Evolutionary conservation across 192 early-diverging fungal genomes (phyloP), one percentile per base, ranked within the genome.

Genomic region (Coemansia sp.): DNA sequence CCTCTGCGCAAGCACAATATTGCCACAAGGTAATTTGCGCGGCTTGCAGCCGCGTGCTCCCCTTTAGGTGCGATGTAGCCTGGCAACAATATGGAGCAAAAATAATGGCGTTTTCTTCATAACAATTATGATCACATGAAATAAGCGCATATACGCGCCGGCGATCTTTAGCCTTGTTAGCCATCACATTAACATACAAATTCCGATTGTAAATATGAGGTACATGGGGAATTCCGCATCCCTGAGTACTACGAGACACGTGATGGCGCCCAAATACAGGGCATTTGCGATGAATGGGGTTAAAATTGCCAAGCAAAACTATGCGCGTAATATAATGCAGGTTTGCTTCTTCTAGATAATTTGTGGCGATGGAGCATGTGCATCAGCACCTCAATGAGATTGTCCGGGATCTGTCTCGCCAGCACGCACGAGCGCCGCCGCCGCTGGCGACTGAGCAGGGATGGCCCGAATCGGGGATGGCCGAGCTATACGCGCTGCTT

Each of bases 371-470:
- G 73, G 73, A 77, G 24, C 57, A 60, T 58, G 74, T 77, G 28
- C 64, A 60, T 10, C 64, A 77, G 60, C 74, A 77, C 33, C 58
- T 77, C 10, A 31, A 62, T 6, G 61, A 57, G 10, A 67, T 71
- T 50, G 47, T 71, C 16, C 70, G 66, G 32, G 69, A 71, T 7
- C 50, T 77, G 40, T 47, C 51, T 32, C 53, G 46, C 33, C 35
- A 44, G 35, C 42, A 22, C 48, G 27, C 35, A 48, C 49, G 18
- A 25, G 19, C 50, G 22, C 35, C 11, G 38, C 6, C 30, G 28
- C 8, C 29, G 38, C 6, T n/a, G 28, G 3, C 29, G 7, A 16
- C 30, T 9, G 21, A 31, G 10, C 19, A 28, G 29, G 50, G 18
- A 22, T 28, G 8, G 14, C 22, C 22, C 52, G 18, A 27, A 19